Percentiles rank a stretch among this genome's conserved stretches.
These are phyloP conservation scores for Areca catechu DNA, from an alignment of 176 grass and related monocot genomes.

Conservation along the genomic window DNA sequence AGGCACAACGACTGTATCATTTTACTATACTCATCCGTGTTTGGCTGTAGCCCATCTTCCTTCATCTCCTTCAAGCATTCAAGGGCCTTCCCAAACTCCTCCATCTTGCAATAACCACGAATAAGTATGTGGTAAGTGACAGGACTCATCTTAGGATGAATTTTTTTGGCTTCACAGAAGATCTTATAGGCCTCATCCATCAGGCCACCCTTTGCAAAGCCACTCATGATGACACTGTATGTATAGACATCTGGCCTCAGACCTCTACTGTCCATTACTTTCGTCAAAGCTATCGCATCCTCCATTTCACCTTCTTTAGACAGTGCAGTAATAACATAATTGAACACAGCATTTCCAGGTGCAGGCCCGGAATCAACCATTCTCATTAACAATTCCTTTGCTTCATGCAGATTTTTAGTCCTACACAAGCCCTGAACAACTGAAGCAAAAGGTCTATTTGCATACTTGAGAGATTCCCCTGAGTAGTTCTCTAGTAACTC, in stretches of 20 bases:
- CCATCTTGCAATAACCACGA: slow-evolving; percentile 91
- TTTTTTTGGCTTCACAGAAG: slow-evolving; percentile 56
- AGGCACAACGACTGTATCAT: slow-evolving; percentile 86
- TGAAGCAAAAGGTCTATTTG: slow-evolving; percentile 43
- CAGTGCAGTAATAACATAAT: slow-evolving; percentile 72
- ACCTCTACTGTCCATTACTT: slow-evolving; percentile 57
- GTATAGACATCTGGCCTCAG: slow-evolving; percentile 70
- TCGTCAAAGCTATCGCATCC: slow-evolving; percentile 55
- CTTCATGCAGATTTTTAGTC: slow-evolving; percentile 45
- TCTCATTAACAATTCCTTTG: slow-evolving; percentile 50
- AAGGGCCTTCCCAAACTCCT: slow-evolving; percentile 74
- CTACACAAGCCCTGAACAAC: slow-evolving; percentile 76
- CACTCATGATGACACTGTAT: slow-evolving; percentile 86
- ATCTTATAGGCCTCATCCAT: slow-evolving; percentile 71
- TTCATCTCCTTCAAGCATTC: slow-evolving; percentile 90
- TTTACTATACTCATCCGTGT: slow-evolving; percentile 81
- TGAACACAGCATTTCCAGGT: slow-evolving; percentile 68
- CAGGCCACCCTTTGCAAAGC: slow-evolving; percentile 65
- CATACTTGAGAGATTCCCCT: slow-evolving; percentile 49
- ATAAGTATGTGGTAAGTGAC: slow-evolving; percentile 74
- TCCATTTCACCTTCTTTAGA: slow-evolving; percentile 71
- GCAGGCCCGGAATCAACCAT: slow-evolving; percentile 65
- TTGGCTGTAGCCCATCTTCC: slow-evolving; percentile 73
- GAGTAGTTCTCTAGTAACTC: slow-evolving; percentile 67
- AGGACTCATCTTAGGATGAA: slow-evolving; percentile 47